These are phyloP conservation scores for Inonotus obliquus DNA, from an alignment of 1,284 basidiomycete genomes.

Conservation along the genomic window DNA sequence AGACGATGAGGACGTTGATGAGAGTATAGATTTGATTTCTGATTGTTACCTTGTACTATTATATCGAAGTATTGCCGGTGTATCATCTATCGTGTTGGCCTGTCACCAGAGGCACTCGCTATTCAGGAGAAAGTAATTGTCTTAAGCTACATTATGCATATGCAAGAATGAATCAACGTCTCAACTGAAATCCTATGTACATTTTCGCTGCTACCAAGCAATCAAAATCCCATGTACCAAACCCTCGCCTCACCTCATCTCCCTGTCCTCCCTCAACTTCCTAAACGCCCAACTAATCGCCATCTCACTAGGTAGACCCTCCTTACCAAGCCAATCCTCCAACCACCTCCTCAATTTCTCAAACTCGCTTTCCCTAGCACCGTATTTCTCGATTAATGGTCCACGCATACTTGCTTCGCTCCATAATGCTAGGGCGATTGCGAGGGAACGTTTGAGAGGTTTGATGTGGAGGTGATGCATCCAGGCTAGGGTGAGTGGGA, in stretches of 20 bases:
- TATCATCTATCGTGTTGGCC: not conserved
- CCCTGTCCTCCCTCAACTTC: slow-evolving; percentile 11
- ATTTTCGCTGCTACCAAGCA: not conserved
- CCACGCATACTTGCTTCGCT: slow-evolving; percentile 61
- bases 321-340: slow-evolving; percentile 57
- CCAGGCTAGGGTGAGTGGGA: slow-evolving; percentile 73
- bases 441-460: slow-evolving; percentile 54
- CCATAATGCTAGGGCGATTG: slow-evolving; percentile 64
- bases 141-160: not conserved
- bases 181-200: not conserved
- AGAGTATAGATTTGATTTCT: not conserved
- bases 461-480: slow-evolving; percentile 58
- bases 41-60: not conserved
- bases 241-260: not conserved
- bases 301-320: slow-evolving; percentile 43
- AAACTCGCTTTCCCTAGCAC: slow-evolving; percentile 40
- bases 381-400: slow-evolving; percentile 46
- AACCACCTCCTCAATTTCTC: slow-evolving; percentile 56
- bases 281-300: slow-evolving; percentile 17
- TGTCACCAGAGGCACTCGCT: not conserved
- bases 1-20: not conserved
- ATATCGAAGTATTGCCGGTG: not conserved
- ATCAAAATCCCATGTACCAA: not conserved
- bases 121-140: not conserved
- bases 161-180: not conserved